A percentile compares a stretch with the other conserved stretches of the same genome.
Conservation (phyloP, 768 basidiomycete genomes). For the Wakefieldia striispora region DNA sequence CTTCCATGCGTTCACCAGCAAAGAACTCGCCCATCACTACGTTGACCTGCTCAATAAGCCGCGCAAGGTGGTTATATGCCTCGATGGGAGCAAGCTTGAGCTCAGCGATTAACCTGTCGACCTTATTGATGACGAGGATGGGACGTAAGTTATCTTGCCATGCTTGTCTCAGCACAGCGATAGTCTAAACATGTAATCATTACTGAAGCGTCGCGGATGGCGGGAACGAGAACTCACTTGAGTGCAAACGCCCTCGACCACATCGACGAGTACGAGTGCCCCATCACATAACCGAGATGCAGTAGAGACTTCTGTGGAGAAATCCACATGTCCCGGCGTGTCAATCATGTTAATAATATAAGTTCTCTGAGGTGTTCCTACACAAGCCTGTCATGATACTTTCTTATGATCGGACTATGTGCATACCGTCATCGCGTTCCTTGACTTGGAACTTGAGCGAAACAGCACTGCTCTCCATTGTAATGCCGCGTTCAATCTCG, state of each 20-base stretch:
- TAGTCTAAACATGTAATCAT: slow-evolving; percentile 56
- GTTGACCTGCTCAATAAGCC: slow-evolving; percentile 95
- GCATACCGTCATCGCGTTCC: slow-evolving; percentile 63
- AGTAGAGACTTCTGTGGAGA: slow-evolving; percentile 94
- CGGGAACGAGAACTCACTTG: slow-evolving; percentile 58
- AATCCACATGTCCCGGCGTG: slow-evolving; percentile 98
- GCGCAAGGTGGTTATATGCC: slow-evolving; percentile 91
- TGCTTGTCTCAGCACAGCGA: slow-evolving; percentile 92
- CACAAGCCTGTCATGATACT: slow-evolving; percentile 34
- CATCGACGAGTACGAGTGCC: slow-evolving; percentile 92
- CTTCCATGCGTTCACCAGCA: slow-evolving; percentile 94
- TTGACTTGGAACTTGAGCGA: slow-evolving; percentile 84
- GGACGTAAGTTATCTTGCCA: slow-evolving; percentile 88
- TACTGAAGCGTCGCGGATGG: neutral
- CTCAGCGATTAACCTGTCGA: slow-evolving; percentile 92
- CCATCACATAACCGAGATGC: slow-evolving; percentile 94
- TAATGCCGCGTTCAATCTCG: slow-evolving; percentile 96
- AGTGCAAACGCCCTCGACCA: slow-evolving; percentile 97
- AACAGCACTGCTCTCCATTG: slow-evolving; percentile 97
- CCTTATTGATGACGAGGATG: slow-evolving; percentile 94
- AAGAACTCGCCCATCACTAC: slow-evolving; percentile 98
- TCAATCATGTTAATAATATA: slow-evolving; percentile 96
- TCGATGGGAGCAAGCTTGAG: slow-evolving; percentile 88
- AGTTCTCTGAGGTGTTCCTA: slow-evolving; percentile 59
- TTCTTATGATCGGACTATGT: slow-evolving; percentile 1